These are phyloP conservation scores for Erucastrum elatum DNA, from an alignment of 345 rosid species.

Conservation along the genomic window DNA sequence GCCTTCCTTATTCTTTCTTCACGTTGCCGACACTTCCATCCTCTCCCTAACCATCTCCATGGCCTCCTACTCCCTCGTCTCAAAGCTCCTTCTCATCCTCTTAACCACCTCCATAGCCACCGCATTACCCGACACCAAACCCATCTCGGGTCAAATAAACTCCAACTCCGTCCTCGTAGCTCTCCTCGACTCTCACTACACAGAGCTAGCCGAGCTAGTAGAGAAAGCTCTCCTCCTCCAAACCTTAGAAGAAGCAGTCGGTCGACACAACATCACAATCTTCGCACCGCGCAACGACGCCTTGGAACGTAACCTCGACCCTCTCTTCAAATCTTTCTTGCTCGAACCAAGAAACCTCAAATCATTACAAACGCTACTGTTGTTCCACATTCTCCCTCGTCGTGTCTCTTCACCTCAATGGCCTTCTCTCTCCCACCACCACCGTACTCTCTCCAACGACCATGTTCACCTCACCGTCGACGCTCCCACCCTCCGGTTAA, in stretches of 20 bases:
- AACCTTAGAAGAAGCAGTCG: constrained; percentile 79
- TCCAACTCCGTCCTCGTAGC: constrained; percentile 92
- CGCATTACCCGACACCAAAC: constrained; percentile 52
- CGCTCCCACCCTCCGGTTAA: constrained; percentile 28
- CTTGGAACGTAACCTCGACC: constrained; percentile 77
- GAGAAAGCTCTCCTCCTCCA: constrained; percentile 91
- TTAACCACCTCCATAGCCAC: constrained; percentile 24
- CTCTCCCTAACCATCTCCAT: constrained; percentile 45
- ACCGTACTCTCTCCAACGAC: constrained; percentile 53
- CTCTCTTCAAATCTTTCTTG: constrained; percentile 84
- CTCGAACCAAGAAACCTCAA: constrained; percentile 87
- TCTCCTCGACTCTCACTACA: constrained; percentile 91
- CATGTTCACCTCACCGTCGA: constrained; percentile 49
- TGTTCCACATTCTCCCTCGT: constrained; percentile 75
- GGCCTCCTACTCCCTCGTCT: constrained; percentile 51
- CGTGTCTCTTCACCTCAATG: constrained; percentile 56
- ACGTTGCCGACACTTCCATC: constrained; percentile 37
- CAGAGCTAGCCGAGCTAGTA: constrained; percentile 80
- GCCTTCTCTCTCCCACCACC: constrained; percentile 44
- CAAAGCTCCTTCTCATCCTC: constrained; percentile 41
- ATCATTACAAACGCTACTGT: constrained; percentile 69
- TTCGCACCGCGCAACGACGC: constrained; percentile 93
- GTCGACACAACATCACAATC: constrained; percentile 79
- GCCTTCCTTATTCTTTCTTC: constrained; percentile 23
- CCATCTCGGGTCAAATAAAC: constrained; percentile 57